These are phyloP conservation scores for Marasmius oreades DNA, from an alignment of 1,284 basidiomycete species.

Conservation along the genomic window DNA sequence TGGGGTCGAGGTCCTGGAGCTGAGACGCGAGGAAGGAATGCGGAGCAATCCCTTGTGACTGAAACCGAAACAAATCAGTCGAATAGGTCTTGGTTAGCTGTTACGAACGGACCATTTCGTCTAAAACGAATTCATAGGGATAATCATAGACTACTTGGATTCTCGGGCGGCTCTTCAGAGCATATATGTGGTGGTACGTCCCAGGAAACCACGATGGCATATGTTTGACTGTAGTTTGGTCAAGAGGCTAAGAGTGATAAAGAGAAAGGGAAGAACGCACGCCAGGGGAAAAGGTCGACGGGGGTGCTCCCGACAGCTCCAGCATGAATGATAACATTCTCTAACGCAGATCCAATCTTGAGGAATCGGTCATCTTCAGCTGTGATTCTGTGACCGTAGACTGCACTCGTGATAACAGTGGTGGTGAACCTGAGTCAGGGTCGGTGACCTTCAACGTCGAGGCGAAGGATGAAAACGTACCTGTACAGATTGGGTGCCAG, in stretches of 20 bases:
- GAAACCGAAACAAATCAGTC: background rate
- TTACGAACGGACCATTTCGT: slow-evolving; percentile 17
- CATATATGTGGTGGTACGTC: slow-evolving; percentile 19
- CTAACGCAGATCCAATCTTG: slow-evolving; percentile 10
- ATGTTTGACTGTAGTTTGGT: slow-evolving; percentile 18
- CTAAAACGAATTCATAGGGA: slow-evolving; percentile 12
- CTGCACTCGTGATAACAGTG: slow-evolving; percentile 20
- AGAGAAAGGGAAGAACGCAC: slow-evolving; percentile 6
- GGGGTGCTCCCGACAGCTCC: slow-evolving; percentile 20
- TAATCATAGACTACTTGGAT: slow-evolving; percentile 11
- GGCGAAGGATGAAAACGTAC: background rate
- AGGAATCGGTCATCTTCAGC: slow-evolving; percentile 22
- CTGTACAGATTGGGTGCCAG: background rate
- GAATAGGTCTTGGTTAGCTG: background rate
- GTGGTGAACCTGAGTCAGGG: slow-evolving; percentile 19
- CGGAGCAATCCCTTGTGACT: background rate
- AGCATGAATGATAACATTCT: slow-evolving; percentile 10
- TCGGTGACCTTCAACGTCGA: background rate
- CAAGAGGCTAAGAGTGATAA: background rate
- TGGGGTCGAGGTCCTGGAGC: background rate
- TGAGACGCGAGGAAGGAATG: slow-evolving; percentile 1
- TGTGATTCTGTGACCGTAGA: slow-evolving; percentile 21
- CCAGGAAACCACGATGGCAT: slow-evolving; percentile 25
- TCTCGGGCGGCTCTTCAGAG: slow-evolving; percentile 5
- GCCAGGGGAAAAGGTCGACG: slow-evolving; percentile 21